These are phyloP conservation scores for Neophaeococcomyces mojaviensis DNA, from an alignment of 2,329 filamentous ascomycete species.

Conservation along the genomic window DNA sequence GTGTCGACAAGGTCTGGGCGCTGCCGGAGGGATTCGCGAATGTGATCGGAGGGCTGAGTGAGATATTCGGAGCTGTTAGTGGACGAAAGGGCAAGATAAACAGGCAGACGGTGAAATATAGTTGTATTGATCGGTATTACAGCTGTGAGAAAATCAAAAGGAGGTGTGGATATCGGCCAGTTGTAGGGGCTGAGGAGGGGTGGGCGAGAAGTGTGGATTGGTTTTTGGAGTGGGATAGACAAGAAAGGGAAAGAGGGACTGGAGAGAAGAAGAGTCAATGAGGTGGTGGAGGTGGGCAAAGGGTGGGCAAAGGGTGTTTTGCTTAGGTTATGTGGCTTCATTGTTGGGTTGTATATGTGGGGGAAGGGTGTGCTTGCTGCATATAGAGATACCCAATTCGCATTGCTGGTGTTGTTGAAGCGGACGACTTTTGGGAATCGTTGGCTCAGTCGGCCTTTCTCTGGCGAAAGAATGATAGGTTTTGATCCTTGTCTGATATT, in stretches of 20 bases:
- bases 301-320: no score
- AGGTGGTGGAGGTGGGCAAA: neutral
- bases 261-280: conserved; percentile 9
- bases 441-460: no score
- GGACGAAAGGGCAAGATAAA: conserved; percentile 41
- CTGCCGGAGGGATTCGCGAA: conserved; percentile 34
- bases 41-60: conserved; percentile 34
- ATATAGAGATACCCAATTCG: conserved; percentile 2
- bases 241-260: conserved; percentile 2
- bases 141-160: conserved; percentile 40
- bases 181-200: conserved; percentile 40
- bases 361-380: neutral
- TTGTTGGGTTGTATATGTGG: neutral
- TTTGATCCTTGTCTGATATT: no score
- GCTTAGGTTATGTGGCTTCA: no score
- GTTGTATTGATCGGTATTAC: conserved; percentile 43
- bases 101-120: conserved; percentile 38
- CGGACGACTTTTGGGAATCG: no score
- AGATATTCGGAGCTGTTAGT: conserved; percentile 35
- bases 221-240: conserved; percentile 17
- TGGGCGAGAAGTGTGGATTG: conserved; percentile 36
- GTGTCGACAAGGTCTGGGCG: conserved; percentile 30
- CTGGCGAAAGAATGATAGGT: no score
- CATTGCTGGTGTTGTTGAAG: neutral
- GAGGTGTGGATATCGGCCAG: conserved; percentile 38